These are phyloP conservation scores for Fragilaria radians DNA, from an alignment of 108 stramenopile species.

Conservation along the genomic window DNA sequence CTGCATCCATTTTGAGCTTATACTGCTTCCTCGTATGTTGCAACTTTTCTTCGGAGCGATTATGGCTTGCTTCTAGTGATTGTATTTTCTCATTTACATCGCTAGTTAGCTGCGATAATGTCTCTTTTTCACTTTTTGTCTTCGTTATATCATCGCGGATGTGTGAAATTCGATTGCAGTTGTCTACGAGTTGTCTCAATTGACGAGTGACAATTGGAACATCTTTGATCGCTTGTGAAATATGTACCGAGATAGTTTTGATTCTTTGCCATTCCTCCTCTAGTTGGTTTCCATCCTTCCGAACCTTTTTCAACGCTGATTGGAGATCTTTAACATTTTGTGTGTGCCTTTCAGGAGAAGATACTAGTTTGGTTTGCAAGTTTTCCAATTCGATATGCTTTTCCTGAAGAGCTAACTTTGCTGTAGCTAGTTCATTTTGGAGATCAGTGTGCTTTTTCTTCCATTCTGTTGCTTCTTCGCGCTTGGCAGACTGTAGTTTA, in stretches of 20 bases:
- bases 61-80: constrained; percentile 17
- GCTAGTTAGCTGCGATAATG: constrained; percentile 24
- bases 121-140: constrained; percentile 29
- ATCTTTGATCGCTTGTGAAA: constrained; percentile 25
- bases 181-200: constrained; percentile 33
- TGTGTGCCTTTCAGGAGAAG: constrained; percentile 56
- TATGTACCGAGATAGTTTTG: constrained; percentile 13
- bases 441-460: constrained; percentile 75
- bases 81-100: constrained; percentile 25
- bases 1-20: constrained; percentile 43
- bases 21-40: constrained; percentile 34
- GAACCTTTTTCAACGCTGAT: constrained; percentile 27
- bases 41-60: constrained; percentile 39
- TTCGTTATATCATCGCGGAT: constrained; percentile 25
- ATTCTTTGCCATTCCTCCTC: constrained; percentile 24
- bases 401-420: constrained; percentile 66
- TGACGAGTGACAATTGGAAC: constrained; percentile 17
- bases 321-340: constrained; percentile 14
- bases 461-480: constrained; percentile 65
- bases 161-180: constrained; percentile 28
- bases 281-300: constrained; percentile 25
- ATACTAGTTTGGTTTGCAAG: constrained; percentile 57
- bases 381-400: constrained; percentile 56
- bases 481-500: constrained; percentile 64
- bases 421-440: constrained; percentile 72